phyloP scores from a whole-genome alignment of 768 basidiomycete species.

The Vararia minispora region DNA sequence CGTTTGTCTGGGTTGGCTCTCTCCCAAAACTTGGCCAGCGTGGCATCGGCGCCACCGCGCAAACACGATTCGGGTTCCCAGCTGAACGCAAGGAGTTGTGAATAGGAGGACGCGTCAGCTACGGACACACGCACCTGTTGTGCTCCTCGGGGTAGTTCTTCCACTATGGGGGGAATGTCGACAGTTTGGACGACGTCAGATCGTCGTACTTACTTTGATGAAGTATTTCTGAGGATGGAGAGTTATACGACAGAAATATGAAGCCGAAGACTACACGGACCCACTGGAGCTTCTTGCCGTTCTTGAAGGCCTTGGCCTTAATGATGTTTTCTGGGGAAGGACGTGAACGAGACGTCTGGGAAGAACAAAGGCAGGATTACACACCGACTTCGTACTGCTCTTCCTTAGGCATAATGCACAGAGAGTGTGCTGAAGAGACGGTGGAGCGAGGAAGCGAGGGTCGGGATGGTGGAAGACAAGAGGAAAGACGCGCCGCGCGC shows the following conservation, averaged over 20 bases:
- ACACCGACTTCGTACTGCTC: conserved; percentile 15
- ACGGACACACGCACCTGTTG: conserved; percentile 10
- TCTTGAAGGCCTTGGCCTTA: conserved; percentile 14
- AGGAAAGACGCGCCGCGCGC: too few relatives aligned
- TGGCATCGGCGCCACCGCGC: conserved; percentile 7
- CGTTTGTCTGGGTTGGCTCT: conserved; percentile 9
- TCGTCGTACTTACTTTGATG: conserved; percentile 7
- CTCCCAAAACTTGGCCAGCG: conserved; percentile 10
- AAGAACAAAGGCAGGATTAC: not conserved
- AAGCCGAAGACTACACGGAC: not conserved
- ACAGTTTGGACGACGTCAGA: not conserved
- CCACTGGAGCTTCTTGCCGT: conserved; percentile 13
- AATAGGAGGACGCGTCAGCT: not conserved
- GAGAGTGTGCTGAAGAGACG: not conserved
- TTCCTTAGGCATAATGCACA: conserved; percentile 1
- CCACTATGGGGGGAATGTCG: conserved; percentile 8
- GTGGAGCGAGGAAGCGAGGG: too few relatives aligned
- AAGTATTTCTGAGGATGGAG: conserved; percentile 9
- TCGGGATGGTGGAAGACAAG: too few relatives aligned
- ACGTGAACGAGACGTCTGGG: not conserved
- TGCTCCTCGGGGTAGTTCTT: conserved; percentile 10
- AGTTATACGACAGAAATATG: not conserved
- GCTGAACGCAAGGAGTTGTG: conserved; percentile 4
- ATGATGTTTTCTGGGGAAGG: conserved; percentile 6
- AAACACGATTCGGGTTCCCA: conserved; percentile 14